phyloP scores from a whole-genome alignment of 2,329 filamentous ascomycete genomes.

The Aureobasidium sp. region DNA sequence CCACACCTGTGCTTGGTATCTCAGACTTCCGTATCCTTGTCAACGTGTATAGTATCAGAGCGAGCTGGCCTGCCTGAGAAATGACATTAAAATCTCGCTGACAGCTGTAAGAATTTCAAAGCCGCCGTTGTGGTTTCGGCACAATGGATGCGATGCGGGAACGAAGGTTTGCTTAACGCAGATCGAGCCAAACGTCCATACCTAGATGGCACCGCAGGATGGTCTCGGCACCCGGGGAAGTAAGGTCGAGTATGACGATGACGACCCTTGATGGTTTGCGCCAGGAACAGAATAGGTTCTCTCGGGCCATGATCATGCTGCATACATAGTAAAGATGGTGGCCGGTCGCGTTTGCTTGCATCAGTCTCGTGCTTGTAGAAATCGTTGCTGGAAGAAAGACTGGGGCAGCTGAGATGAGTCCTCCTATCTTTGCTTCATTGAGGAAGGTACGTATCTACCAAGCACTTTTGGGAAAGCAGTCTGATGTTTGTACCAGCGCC shows the following conservation, averaged over 20 bases:
- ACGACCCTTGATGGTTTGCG: background rate
- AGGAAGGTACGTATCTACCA: background rate
- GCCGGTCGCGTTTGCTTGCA: background rate
- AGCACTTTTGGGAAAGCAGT: background rate
- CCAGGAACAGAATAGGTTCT: background rate
- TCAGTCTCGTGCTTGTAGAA: background rate
- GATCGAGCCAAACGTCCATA: constrained; percentile 2
- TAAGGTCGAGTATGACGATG: constrained; percentile 4
- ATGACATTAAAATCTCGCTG: background rate
- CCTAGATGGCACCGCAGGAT: constrained; percentile 5
- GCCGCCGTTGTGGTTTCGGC: background rate
- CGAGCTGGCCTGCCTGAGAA: background rate
- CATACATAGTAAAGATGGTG: background rate
- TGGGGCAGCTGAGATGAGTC: background rate
- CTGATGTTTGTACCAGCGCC: background rate
- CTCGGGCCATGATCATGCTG: background rate
- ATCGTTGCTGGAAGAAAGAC: background rate
- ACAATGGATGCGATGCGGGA: background rate
- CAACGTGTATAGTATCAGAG: background rate
- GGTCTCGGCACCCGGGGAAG: constrained; percentile 9
- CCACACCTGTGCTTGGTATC: background rate
- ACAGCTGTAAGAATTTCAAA: background rate
- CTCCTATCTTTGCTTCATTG: constrained; percentile 2
- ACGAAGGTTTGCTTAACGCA: constrained; percentile 4
- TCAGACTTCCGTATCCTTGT: background rate